Base-by-base conservation (phyloP, 148 eudicot species). In the Fagopyrum esculentum region DNA sequence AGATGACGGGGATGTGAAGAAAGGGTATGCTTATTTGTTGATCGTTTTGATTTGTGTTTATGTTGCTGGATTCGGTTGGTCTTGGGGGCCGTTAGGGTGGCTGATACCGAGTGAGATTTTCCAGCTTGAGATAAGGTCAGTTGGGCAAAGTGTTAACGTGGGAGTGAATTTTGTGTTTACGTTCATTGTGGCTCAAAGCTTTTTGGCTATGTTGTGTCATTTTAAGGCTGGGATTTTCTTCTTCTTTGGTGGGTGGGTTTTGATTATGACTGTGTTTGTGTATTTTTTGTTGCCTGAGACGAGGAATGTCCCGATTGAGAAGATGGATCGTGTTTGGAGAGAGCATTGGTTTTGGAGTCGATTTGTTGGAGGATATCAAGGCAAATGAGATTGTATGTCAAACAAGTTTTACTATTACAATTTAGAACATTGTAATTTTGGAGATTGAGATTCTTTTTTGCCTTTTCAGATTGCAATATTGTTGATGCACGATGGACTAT, bases 81-180 rank as follows among this genome's bases (percentile, higher is more conserved):
- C 85, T 0, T 83, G 85, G 85, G 85, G 85, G 2, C 85, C 85
- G 17, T 56, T 83, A 22, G 82, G 80, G 40, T 83, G 82, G 85
- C 26, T 83, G n/a, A 71, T 83, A 19, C 82, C 85, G 2, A 83
- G 85, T 69, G 85, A 83, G 45, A 83, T 83, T 6, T 80, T 83
- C 72, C 80, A 80, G 12, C 45, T 83, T 50, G 82, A 83, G 59
- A 80, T 80, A 26, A 43, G 83, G 48, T 80, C 86, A 35, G 79
- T 81, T 1, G 86, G 77, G 15, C 83, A 80, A n/a, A 76, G 81
- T 66, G 76, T 83, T 46, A 72, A 80, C 3, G 86, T 83, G 44
- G 79, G 81, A 17, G 81, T 78, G 48, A 71, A 56, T n/a, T 68
- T 83, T 45, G 45, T 78, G 26, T 80, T 80, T 70, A 80, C 83